Base-by-base conservation (phyloP, 2,329 filamentous ascomycete genomes). In the Xylaria sp. region DNA sequence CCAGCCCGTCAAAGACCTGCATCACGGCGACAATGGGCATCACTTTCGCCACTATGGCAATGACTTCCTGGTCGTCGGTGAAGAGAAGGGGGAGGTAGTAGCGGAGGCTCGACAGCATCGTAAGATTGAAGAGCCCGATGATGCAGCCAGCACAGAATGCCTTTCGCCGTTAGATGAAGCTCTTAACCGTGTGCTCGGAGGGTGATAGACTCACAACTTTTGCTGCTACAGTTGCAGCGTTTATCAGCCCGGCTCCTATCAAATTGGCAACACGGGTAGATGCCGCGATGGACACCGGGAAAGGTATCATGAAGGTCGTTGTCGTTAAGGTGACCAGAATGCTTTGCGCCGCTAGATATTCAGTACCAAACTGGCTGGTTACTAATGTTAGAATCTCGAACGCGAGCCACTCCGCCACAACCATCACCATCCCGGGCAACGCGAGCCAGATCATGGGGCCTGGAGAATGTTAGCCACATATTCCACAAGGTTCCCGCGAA, bases 371-470 rank as follows among this genome's bases (percentile, higher is more conserved):
- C 63, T 89, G 90, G 47, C 88, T 90, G 0, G 90, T 84, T 7
- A 87, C 85, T n/a, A 97, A 79, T 0, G 92, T 96, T 58, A 96
- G 78, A 44, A 96, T 85, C 71, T 97, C 93, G 70, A 97, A 97
- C 6, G 92, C 92, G 9, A 97, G 81, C 75, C 90, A 96, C 71
- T 97, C 93, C 4, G 93, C 92, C 70, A 95, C 87, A 1, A 97
- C 89, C 92, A 97, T 97, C 61, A 96, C 77, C 70, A 97, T 86
- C 1, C 93, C 93, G 0, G 93, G 92, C 11, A 97, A 76, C 0
- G 93, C 91, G 37, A 97, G 86, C 44, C 86, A 85, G 64, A 97
- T 84, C 93, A 92, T 91, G 0, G 88, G 88, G 7, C 80, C 78
- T 74, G n/a, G 16, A 11, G 49, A 42, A 38, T 42, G 51, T 60